Base-by-base conservation (phyloP, 257 asterid genomes). In the Verbena officinalis region DNA sequence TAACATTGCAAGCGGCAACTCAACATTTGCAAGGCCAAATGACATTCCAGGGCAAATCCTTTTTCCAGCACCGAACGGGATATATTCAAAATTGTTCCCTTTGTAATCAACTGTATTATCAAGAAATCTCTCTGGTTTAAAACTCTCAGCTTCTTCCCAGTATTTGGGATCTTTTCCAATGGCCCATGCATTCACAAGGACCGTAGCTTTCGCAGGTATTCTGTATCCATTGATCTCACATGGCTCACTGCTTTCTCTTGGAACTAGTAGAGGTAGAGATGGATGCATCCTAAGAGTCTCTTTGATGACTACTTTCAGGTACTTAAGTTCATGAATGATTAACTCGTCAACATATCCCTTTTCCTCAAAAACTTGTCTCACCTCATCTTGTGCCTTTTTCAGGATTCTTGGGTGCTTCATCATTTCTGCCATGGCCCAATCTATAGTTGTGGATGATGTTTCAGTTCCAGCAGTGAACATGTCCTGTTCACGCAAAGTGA, bases 401-500 rank as follows among this genome's bases (percentile, higher is more conserved):
- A 73, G 34, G 27, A 60, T 23, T n/a, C 72, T 9, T 14, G 73
- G 59, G 14, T 67, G 19, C 36, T 33, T 68, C 40, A 73, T 30
- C 65, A 73, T 10, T 22, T 73, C 74, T 5, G 75, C 15, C 67
- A 74, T 74, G 1, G 65, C 69, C 78, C 71, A 74, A 15, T 38
- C 67, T 6, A 55, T 14, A 1, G 62, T 27, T 15, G 75, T 55
- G 5, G 74, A 21, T 7, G 71, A 62, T 53, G 75, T 68, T 9
- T 68, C 75, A 22, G 39, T 74, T 14, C 78, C 75, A 5, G 52
- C 71, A 8, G 12, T 43, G 50, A 68, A 62, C 42, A 68, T 48
- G 15, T 68, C 75, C 71, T 70, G 70, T 48, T 11, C 13, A 7
- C n/a, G 4, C 12, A 67, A n/a, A 17, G 31, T 22, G 44, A 30